These are phyloP conservation scores for Talaromyces sp. DNA, from an alignment of 2,329 filamentous ascomycete genomes.

Conservation along the genomic window DNA sequence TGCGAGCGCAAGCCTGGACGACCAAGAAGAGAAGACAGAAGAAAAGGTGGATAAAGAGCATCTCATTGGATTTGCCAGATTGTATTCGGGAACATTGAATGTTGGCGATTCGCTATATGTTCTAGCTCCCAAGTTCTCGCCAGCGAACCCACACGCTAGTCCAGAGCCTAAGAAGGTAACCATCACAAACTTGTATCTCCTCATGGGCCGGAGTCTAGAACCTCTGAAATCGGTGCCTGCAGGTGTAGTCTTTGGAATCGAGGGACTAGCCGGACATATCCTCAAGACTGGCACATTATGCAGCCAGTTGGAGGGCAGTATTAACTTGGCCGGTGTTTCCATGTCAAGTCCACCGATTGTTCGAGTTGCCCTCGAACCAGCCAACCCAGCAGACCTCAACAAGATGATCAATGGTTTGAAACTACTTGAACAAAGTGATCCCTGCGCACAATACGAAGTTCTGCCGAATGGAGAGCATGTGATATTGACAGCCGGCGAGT, in stretches of 20 bases:
- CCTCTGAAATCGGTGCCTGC: conserved; percentile 79
- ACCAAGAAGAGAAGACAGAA: conserved; percentile 51
- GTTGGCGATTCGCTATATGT: conserved; percentile 92
- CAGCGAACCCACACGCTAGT: conserved; percentile 66
- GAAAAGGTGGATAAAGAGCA: conserved; percentile 73
- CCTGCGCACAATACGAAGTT: conserved; percentile 92
- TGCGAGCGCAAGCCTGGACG: conserved; percentile 57
- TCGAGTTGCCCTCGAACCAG: conserved; percentile 89
- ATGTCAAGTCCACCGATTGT: conserved; percentile 87
- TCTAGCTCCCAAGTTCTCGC: conserved; percentile 87
- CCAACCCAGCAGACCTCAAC: conserved; percentile 82
- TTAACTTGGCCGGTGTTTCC: conserved; percentile 84
- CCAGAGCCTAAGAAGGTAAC: conserved; percentile 78
- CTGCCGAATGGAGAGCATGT: conserved; percentile 93
- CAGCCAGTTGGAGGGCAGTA: conserved; percentile 76
- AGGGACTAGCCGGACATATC: conserved; percentile 86
- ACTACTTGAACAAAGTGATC: conserved; percentile 88
- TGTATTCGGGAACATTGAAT: conserved; percentile 85
- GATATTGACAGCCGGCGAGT: conserved; percentile 84
- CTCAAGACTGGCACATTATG: conserved; percentile 93
- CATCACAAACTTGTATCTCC: conserved; percentile 83
- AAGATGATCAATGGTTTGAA: conserved; percentile 90
- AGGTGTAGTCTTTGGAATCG: conserved; percentile 92
- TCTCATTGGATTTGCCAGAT: conserved; percentile 87
- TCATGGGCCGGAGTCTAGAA: conserved; percentile 91